Evolutionary conservation across 1,284 basidiomycete genomes (phyloP).

Genomic region (Moesziomyces parantarcticus): DNA sequence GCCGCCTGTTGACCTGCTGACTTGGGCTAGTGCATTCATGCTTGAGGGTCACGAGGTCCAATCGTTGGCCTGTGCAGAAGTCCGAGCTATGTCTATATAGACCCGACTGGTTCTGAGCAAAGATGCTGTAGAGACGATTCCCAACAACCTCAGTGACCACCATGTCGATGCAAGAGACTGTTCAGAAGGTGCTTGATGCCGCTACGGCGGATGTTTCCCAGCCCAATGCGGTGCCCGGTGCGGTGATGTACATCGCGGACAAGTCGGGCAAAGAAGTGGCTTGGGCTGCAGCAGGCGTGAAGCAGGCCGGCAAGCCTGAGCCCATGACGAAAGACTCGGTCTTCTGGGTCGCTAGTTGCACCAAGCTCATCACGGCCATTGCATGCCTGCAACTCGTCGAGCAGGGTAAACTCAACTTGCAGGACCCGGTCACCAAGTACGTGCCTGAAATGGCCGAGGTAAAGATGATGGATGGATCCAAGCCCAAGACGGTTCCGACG

Average conservation of each 20-base stretch:
- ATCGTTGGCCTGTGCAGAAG: too few species aligned
- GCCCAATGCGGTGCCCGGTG: slow-evolving; percentile 45
- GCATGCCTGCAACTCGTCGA: slow-evolving; percentile 66
- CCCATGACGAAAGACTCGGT: slow-evolving; percentile 53
- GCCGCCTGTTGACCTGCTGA: too few species aligned
- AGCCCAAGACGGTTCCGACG: slow-evolving; percentile 49
- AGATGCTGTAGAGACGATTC: neutral
- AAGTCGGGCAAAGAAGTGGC: slow-evolving; percentile 48
- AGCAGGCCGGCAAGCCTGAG: slow-evolving; percentile 37
- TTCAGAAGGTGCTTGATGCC: slow-evolving; percentile 33
- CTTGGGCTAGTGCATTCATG: too few species aligned
- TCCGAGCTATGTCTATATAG: too few species aligned
- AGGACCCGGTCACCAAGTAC: slow-evolving; percentile 51
- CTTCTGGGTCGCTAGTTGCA: slow-evolving; percentile 60
- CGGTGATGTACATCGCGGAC: slow-evolving; percentile 57
- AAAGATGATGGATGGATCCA: slow-evolving; percentile 39
- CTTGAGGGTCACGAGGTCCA: too few species aligned
- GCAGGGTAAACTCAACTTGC: slow-evolving; percentile 55
- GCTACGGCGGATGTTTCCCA: slow-evolving; percentile 26
- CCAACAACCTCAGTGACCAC: neutral
- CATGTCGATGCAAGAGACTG: slow-evolving; percentile 34
- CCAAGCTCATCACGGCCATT: slow-evolving; percentile 66
- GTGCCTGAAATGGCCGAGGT: slow-evolving; percentile 58
- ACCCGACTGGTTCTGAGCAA: too few species aligned
- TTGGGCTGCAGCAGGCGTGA: slow-evolving; percentile 51